Base-by-base conservation (phyloP, 2,329 filamentous ascomycete genomes). In the Alternaria triticina region DNA sequence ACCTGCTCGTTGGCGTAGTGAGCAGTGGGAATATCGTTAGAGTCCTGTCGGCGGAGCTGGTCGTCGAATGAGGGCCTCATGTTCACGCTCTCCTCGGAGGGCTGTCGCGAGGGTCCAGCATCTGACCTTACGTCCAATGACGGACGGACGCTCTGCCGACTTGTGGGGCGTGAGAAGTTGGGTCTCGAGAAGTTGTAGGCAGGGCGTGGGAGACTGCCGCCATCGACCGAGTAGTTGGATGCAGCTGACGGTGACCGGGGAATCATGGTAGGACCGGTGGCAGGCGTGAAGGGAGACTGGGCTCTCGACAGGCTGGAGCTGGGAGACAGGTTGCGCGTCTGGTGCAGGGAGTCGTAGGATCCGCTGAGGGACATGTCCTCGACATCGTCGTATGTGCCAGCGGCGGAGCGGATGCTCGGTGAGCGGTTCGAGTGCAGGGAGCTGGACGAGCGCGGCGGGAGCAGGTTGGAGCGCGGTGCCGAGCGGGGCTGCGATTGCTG, bases 121-220 rank as follows among this genome's bases (percentile, higher is more conserved):
- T 75, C 67, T 7, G 81, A 73, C 30, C 73, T 67, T 10, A 70
- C 75, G 30, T 83, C 81, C 15, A 78, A 57, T 6, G 78, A 79
- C 15, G 88, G 87, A 12, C 86, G 89, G 6, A 65, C 62, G 65
- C 88, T 89, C 64, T 89, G 87, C 75, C 90, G 86, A 79, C 95
- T 97, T 64, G 97, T 82, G 0, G 96, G 96, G 46, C 96, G 88
- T 1, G 96, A 98, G 79, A 98, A 98, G 80, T 99, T 98, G 81
- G 49, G 49, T n/a, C 49, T 36, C 13, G 49, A 52, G 49, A 98
- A 98, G 80, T 99, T 98, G 81, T 96, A 95, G 0, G 91, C 89
- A 1, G 93, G 91, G 15, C 90, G 87, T 12, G 90, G 88, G 36
- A 94, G 80, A 28, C 83, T 81, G 17, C 74, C 62, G 33, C 87